Conservation (phyloP, 177 flowering plant species). For the Vitis hybrid region DNA sequence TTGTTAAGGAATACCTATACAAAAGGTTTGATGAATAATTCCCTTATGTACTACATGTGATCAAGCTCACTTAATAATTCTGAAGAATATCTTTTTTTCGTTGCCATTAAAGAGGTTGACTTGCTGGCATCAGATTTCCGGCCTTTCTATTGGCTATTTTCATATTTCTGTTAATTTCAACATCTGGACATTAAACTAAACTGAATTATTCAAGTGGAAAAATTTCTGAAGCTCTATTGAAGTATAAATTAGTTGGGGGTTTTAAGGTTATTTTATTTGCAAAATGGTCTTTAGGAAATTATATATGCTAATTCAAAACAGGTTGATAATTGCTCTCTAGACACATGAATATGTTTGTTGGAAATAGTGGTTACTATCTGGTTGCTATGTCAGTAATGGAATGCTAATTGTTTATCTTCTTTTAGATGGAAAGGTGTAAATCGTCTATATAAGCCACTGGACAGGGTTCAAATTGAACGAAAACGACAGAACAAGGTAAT, state of each 20-base stretch:
- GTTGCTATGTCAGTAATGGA: neutral
- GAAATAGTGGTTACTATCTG: too few species aligned
- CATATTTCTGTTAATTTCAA: neutral
- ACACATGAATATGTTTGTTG: too few species aligned
- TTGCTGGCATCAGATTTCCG: neutral
- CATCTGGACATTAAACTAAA: neutral
- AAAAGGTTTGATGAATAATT: too few species aligned
- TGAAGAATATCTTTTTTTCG: neutral
- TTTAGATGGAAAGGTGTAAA: conserved; percentile 70
- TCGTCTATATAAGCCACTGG: conserved; percentile 42
- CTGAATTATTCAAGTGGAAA: too few species aligned
- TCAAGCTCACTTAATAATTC: too few species aligned
- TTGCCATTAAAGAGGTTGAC: neutral
- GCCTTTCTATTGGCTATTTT: neutral
- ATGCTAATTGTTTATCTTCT: neutral
- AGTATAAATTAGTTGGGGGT: too few species aligned
- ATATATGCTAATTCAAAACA: too few species aligned
- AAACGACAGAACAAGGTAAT: conserved; percentile 69
- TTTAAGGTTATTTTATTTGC: too few species aligned
- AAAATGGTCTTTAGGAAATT: too few species aligned
- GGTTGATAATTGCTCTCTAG: too few species aligned
- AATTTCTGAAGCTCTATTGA: neutral
- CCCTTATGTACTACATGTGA: too few species aligned
- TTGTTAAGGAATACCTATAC: too few species aligned
- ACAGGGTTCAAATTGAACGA: conserved; percentile 60